Evolutionary conservation across 176 grass and related monocot species (phyloP).

Genomic region (Urochloa ruziziensis): DNA sequence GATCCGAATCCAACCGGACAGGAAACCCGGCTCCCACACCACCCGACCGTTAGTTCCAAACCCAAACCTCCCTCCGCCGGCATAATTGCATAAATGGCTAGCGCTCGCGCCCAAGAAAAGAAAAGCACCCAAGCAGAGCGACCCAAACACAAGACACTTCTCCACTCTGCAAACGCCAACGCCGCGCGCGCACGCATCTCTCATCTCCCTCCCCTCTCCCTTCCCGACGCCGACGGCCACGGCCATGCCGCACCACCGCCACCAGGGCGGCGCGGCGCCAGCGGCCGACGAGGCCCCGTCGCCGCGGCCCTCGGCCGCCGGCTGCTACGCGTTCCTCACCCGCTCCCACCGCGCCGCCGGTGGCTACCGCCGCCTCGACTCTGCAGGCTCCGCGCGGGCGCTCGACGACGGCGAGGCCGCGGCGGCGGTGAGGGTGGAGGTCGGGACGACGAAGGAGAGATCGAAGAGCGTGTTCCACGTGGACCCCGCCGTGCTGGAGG

Average conservation of each 20-base stretch:
- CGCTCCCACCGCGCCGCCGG: conserved; percentile 6
- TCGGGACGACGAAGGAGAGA: conserved; percentile 39
- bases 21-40: conserved; percentile 1
- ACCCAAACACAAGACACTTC: background rate
- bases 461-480: conserved; percentile 63
- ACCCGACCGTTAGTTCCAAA: conserved; percentile 13
- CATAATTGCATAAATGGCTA: conserved; percentile 16
- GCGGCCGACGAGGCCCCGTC: conserved; percentile 17
- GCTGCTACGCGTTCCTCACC: conserved; percentile 69
- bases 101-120: background rate
- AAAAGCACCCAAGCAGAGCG: background rate
- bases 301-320: conserved; percentile 24
- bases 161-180: background rate
- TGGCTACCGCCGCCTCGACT: conserved; percentile 29
- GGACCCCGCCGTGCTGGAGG: conserved; percentile 54
- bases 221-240: background rate
- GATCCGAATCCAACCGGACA: conserved; percentile 1
- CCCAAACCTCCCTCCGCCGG: background rate
- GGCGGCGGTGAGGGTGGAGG: conserved; percentile 66
- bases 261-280: background rate
- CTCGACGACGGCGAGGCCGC: background rate
- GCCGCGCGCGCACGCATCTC: background rate
- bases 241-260: conserved; percentile 24
- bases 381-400: conserved; percentile 3
- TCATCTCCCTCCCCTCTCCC: background rate